A percentile compares a stretch with the other conserved stretches of the same genome.
Conservation (phyloP, 2,329 filamentous ascomycete genomes). For the Aspergillus oerlinghausenensis region DNA sequence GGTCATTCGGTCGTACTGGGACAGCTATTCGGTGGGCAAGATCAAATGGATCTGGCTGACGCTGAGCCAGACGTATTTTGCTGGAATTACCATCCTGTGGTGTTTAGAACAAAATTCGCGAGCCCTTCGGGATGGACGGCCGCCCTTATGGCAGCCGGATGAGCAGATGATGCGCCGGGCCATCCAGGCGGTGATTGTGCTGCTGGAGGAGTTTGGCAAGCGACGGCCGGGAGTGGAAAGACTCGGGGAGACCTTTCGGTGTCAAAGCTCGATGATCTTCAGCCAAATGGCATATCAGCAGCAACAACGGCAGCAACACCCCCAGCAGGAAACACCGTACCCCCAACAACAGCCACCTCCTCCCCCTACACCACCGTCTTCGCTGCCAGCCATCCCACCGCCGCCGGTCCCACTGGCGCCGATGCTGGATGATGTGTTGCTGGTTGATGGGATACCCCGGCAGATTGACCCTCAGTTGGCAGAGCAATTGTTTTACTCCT, state of each 20-base stretch:
- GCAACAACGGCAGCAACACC: slow-evolving; percentile 22
- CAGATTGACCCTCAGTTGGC: slow-evolving; percentile 32
- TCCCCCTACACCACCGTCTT: slow-evolving; percentile 13
- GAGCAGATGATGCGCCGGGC: slow-evolving; percentile 34
- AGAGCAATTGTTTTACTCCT: slow-evolving; percentile 35
- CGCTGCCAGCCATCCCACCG: background rate
- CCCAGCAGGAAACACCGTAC: slow-evolving; percentile 8
- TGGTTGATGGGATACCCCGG: slow-evolving; percentile 5
- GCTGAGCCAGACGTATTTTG: slow-evolving; percentile 36
- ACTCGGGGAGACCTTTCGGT: slow-evolving; percentile 33
- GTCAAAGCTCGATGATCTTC: slow-evolving; percentile 36
- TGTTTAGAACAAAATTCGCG: slow-evolving; percentile 38
- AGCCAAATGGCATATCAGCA: slow-evolving; percentile 34
- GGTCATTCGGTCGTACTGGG: slow-evolving; percentile 38
- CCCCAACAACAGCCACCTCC: slow-evolving; percentile 7
- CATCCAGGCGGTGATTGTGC: slow-evolving; percentile 33
- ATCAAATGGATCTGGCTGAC: slow-evolving; percentile 41
- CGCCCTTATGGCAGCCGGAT: slow-evolving; percentile 31
- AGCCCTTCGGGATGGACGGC: slow-evolving; percentile 24
- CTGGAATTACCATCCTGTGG: slow-evolving; percentile 38
- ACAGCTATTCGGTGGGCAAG: slow-evolving; percentile 36
- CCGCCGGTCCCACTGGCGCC: slow-evolving; percentile 27
- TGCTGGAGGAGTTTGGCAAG: slow-evolving; percentile 37
- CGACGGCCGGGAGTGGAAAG: slow-evolving; percentile 34
- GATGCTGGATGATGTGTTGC: slow-evolving; percentile 31